These are phyloP conservation scores for Wickerhamiella sorbophila DNA, from an alignment of 805 yeast genomes.

Conservation along the genomic window DNA sequence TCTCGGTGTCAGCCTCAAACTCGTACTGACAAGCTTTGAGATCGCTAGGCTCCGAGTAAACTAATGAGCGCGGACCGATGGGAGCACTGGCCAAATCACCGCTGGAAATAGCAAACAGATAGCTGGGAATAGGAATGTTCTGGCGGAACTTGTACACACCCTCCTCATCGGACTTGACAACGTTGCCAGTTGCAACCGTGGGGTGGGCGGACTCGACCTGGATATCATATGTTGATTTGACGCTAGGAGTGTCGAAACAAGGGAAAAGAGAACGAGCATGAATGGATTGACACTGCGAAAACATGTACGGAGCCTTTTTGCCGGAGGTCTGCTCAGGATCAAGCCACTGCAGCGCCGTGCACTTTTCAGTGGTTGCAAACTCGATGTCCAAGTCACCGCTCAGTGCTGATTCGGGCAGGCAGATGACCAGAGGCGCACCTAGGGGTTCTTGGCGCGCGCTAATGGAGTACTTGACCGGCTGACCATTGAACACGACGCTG, in stretches of 20 bases:
- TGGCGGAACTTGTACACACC: constrained; percentile 43
- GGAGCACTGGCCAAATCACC: constrained; percentile 56
- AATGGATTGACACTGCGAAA: constrained; percentile 84
- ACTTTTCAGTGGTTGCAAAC: constrained; percentile 57
- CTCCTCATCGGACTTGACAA: constrained; percentile 17
- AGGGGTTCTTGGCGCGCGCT: constrained; percentile 27
- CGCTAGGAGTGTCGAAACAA: constrained; percentile 79
- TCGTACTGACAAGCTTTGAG: constrained; percentile 61
- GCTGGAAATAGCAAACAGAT: constrained; percentile 69
- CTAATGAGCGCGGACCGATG: constrained; percentile 78
- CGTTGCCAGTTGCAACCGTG: constrained; percentile 60
- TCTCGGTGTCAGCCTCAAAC: constrained; percentile 62
- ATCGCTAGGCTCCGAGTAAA: constrained; percentile 62
- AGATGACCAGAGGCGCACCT: constrained; percentile 32
- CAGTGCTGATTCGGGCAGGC: constrained; percentile 6
- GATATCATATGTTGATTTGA: constrained; percentile 52
- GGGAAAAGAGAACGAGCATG: constrained; percentile 83
- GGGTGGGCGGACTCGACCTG: constrained; percentile 49
- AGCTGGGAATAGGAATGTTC: constrained; percentile 73
- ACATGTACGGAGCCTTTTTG: constrained; percentile 51
- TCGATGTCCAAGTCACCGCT: constrained; percentile 24
- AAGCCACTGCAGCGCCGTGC: constrained; percentile 81
- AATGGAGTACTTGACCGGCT: constrained; percentile 20
- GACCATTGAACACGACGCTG: constrained; percentile 32
- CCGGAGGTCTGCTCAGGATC: constrained; percentile 64